These are phyloP conservation scores for Chlamydomonas sphaeroides DNA, from an alignment of 139 green algal genomes.

Conservation along the genomic window DNA sequence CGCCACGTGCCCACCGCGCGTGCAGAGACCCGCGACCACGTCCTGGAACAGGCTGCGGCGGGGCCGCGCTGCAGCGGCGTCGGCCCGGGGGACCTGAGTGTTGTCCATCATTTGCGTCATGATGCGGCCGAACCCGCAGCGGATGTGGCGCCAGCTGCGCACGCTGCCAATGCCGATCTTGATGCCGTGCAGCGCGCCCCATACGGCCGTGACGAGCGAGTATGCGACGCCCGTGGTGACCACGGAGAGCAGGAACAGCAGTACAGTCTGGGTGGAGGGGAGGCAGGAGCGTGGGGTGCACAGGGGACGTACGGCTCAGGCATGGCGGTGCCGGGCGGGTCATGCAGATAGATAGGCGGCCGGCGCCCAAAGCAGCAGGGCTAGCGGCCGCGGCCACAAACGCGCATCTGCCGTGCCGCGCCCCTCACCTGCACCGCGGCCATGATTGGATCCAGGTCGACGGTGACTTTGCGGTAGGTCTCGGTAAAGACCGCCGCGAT, in stretches of 20 bases:
- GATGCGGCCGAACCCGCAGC: constrained; percentile 9
- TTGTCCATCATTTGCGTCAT: not conserved
- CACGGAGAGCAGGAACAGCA: constrained; percentile 34
- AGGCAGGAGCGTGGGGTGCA: too few relatives aligned
- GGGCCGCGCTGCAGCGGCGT: too few relatives aligned
- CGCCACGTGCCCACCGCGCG: too few relatives aligned
- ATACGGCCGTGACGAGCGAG: not conserved
- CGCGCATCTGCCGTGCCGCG: too few relatives aligned
- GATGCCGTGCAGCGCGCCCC: not conserved
- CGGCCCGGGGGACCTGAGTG: not conserved
- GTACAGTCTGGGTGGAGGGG: not conserved
- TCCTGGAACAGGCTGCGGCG: too few relatives aligned
- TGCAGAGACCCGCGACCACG: too few relatives aligned
- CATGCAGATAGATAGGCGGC: too few relatives aligned
- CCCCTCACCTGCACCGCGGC: not conserved
- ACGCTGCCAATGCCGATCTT: constrained; percentile 1
- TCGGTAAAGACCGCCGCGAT: too few relatives aligned
- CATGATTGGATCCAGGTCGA: constrained; percentile 20
- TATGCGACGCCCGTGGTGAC: constrained; percentile 1
- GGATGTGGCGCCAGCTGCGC: constrained; percentile 26
- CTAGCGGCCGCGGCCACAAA: too few relatives aligned
- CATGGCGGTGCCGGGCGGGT: too few relatives aligned
- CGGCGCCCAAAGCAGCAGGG: too few relatives aligned
- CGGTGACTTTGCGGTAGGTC: not conserved
- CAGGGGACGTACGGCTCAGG: too few relatives aligned